Evolutionary conservation across 129 eudicot genomes (phyloP).

Genomic region (Erigeron canadensis): DNA sequence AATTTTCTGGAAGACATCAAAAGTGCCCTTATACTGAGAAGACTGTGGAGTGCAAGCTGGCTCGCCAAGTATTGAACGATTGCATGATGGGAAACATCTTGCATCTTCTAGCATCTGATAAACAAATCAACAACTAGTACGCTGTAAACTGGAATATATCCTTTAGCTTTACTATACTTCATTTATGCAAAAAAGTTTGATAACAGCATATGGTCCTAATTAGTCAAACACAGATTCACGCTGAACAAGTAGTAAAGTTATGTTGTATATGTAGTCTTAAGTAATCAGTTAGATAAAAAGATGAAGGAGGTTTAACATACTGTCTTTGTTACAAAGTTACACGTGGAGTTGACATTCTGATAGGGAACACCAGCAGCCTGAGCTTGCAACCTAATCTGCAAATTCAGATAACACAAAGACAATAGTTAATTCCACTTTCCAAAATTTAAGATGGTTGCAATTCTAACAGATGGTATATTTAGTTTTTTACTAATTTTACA

Average conservation of each 20-base stretch:
- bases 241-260: background rate
- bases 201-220: background rate
- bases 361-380: constrained; percentile 91
- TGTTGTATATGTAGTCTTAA: background rate
- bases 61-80: constrained; percentile 33
- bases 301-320: constrained; percentile 37
- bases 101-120: constrained; percentile 60
- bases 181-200: no score
- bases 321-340: constrained; percentile 46
- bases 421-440: no score
- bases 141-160: background rate
- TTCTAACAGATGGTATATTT: no score
- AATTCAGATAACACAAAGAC: background rate
- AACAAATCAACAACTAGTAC: constrained; percentile 10
- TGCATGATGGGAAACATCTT: constrained; percentile 47
- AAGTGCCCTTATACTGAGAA: constrained; percentile 68
- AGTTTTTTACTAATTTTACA: no score
- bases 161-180: no score
- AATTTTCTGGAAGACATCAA: constrained; percentile 79
- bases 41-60: constrained; percentile 44
- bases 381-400: constrained; percentile 93
- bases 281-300: background rate
- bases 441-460: no score
- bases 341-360: constrained; percentile 33
- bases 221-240: background rate